Conservation (phyloP, 2,329 filamentous ascomycete genomes). For the Periconia sp. region DNA sequence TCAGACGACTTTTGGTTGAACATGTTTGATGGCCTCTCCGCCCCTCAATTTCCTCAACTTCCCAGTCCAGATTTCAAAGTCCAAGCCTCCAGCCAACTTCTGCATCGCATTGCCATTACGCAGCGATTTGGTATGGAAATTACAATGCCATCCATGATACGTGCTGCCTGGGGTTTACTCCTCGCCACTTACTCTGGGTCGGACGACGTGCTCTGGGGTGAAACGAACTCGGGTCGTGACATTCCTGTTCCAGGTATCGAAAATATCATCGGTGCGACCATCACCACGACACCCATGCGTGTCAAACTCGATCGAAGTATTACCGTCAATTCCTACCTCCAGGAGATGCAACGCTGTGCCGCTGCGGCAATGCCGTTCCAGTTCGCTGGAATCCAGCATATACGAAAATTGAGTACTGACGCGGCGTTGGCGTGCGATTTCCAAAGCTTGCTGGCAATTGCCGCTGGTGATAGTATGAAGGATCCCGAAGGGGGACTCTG, state of each 20-base stretch:
- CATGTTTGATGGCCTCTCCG: constrained; percentile 27
- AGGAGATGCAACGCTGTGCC: constrained; percentile 29
- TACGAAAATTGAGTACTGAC: constrained; percentile 42
- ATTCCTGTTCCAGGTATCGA: constrained; percentile 38
- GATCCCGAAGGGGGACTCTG: constrained; percentile 32
- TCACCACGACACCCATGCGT: constrained; percentile 47
- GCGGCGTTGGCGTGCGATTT: constrained; percentile 49
- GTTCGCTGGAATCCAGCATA: constrained; percentile 51
- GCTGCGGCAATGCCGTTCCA: constrained; percentile 34
- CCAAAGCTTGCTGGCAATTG: constrained; percentile 50
- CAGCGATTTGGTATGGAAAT: constrained; percentile 26
- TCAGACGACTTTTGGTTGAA: constrained; percentile 32
- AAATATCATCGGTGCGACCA: constrained; percentile 44
- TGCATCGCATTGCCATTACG: constrained; percentile 19
- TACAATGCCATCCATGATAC: constrained; percentile 43
- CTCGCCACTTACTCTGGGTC: constrained; percentile 50
- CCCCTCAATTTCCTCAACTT: constrained; percentile 36
- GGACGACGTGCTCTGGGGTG: constrained; percentile 53
- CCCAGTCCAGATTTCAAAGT: constrained; percentile 34
- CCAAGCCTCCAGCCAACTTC: constrained; percentile 29
- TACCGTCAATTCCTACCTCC: constrained; percentile 28
- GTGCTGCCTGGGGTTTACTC: constrained; percentile 51
- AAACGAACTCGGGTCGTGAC: constrained; percentile 42
- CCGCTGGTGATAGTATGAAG: constrained; percentile 31
- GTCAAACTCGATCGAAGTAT: constrained; percentile 40